A percentile compares a stretch with the other conserved stretches of the same genome.
These are phyloP conservation scores for Flaveria bidentis DNA, from an alignment of 129 eudicot species.

Conservation along the genomic window DNA sequence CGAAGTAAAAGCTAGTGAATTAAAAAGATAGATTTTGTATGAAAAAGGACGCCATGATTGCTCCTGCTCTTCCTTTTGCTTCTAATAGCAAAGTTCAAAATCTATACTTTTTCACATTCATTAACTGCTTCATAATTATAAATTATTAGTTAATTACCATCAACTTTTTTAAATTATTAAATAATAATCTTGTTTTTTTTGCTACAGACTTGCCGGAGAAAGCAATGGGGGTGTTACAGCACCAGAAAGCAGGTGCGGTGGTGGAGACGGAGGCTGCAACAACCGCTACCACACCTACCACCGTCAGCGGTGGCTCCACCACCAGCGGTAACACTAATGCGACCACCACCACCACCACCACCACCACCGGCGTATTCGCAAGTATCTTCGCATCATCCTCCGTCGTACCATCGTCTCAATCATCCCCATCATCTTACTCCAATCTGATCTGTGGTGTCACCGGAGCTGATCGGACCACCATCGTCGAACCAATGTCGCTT, in stretches of 20 bases:
- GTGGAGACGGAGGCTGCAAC: constrained; percentile 26
- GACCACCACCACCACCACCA: not conserved
- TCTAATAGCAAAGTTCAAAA: constrained; percentile 40
- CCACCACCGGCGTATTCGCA: constrained; percentile 51
- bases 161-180: no score
- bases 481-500: constrained; percentile 58
- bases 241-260: not conserved
- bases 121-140: constrained; percentile 22
- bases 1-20: constrained; percentile 35
- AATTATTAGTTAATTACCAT: constrained; percentile 4
- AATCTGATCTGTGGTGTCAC: constrained; percentile 39
- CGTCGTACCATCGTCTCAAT: constrained; percentile 38
- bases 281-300: constrained; percentile 23
- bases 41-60: constrained; percentile 63
- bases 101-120: constrained; percentile 14
- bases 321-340: constrained; percentile 36
- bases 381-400: constrained; percentile 57
- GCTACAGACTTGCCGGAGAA: constrained; percentile 66
- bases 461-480: constrained; percentile 31
- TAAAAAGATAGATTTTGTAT: constrained; percentile 41
- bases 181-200: not conserved
- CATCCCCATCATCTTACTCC: constrained; percentile 50
- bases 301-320: constrained; percentile 40
- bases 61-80: constrained; percentile 39
- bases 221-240: constrained; percentile 17